These are phyloP conservation scores for Pseudogymnoascus sp. DNA, from an alignment of 2,329 filamentous ascomycete genomes.

Conservation along the genomic window DNA sequence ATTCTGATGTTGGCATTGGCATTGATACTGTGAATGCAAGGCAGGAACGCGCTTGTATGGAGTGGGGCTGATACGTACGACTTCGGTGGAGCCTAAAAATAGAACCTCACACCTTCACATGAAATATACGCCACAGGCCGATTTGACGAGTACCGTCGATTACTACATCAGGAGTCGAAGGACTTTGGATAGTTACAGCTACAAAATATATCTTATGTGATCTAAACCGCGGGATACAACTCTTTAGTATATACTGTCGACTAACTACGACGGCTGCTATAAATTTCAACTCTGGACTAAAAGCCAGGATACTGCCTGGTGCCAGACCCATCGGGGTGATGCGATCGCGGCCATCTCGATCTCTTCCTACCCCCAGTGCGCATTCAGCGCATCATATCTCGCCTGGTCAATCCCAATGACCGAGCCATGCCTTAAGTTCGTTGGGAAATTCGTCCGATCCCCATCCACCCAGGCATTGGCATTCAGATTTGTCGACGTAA, in stretches of 20 bases:
- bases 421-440: slow-evolving; percentile 42
- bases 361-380: slow-evolving; percentile 28
- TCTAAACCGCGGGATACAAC: neutral
- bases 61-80: neutral
- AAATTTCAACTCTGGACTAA: neutral
- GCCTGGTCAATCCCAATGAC: slow-evolving; percentile 39
- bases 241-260: neutral
- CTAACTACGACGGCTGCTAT: neutral
- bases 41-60: neutral
- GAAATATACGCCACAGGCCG: neutral
- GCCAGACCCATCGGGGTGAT: neutral
- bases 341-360: neutral
- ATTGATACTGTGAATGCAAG: neutral
- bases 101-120: neutral
- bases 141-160: neutral
- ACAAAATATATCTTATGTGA: neutral
- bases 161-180: neutral
- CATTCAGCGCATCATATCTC: slow-evolving; percentile 34
- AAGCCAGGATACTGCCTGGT: neutral
- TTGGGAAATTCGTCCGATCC: slow-evolving; percentile 35
- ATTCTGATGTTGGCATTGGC: neutral
- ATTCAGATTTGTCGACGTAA: slow-evolving; percentile 36
- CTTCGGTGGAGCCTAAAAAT: neutral
- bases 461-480: slow-evolving; percentile 40
- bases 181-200: neutral